Evolutionary conservation across 768 basidiomycete genomes (phyloP), one percentile per base, ranked within the genome.

Genomic region (Lyophyllum semitale): DNA sequence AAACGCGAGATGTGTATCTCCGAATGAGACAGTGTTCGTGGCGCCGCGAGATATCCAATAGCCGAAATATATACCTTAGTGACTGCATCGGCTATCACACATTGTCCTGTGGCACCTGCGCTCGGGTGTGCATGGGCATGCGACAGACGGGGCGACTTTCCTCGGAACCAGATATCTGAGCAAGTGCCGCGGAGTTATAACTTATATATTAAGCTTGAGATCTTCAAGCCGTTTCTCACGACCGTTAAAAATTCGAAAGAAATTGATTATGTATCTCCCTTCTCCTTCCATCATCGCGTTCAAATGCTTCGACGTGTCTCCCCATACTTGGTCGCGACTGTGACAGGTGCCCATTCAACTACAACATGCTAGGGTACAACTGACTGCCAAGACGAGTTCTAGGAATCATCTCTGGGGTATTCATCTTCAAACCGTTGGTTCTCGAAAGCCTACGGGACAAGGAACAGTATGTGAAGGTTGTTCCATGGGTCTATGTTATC

Each of bases 381-480:
- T 27, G 20, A 44, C 52, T 49, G 48, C n/a, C n/a, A n/a, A 54
- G 25, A 38, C 20, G 48, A 42, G 18, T 55, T 47, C 13, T 58
- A 88, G 87, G 87, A 27, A 66, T 86, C 48, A 59, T 76, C 25
- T 87, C 87, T 12, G 87, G 87, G 8, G 65, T 86, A 20, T 88
- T 88, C 65, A 83, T 88, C 49, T 88, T 88, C 71, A 78, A 80
- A 61, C 86, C 86, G 4, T 59, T 78, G 54, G 61, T 79, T 18
- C 47, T 65, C 33, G 54, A 69, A 38, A 63, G 66, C 29, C 44
- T 48, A 20, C 42, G 33, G 47, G 32, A 33, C 35, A 27, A 26
- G 42, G 58, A 29, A 20, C 48, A 37, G 65, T 66, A 58, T 42
- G 53, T 59, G 35, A 25, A 29, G 12, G 8, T 22, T 47, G 22